Evolutionary conservation across 495 filamentous ascomycete genomes (phyloP).

Genomic region (Neurospora sp.): DNA sequence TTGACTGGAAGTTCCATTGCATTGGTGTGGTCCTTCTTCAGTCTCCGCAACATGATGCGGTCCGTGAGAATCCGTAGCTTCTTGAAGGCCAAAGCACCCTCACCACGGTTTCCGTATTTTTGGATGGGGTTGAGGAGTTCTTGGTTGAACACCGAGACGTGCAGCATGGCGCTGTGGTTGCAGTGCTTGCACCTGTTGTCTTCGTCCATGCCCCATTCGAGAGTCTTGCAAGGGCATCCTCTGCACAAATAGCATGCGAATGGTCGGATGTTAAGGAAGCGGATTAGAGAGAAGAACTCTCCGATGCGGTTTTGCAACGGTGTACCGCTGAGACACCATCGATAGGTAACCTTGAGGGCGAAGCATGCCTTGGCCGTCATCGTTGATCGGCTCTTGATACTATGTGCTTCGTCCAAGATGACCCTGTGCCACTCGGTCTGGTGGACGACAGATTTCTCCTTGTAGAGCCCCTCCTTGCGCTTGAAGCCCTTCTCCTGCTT

Average conservation of each 20-base stretch:
- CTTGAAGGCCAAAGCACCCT: slow-evolving; percentile 54
- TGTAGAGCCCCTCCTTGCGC: slow-evolving; percentile 57
- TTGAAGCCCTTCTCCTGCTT: slow-evolving; percentile 88
- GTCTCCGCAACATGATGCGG: slow-evolving; percentile 85
- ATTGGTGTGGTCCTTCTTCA: slow-evolving; percentile 84
- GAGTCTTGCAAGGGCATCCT: slow-evolving; percentile 61
- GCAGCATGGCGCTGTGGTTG: slow-evolving; percentile 58
- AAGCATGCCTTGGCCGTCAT: slow-evolving; percentile 91
- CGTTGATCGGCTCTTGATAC: slow-evolving; percentile 84
- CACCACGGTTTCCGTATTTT: slow-evolving; percentile 38
- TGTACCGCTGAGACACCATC: slow-evolving; percentile 92
- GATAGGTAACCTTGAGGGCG: slow-evolving; percentile 73
- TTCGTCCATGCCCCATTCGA: slow-evolving; percentile 74
- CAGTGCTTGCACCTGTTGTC: slow-evolving; percentile 60
- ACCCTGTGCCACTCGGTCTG: slow-evolving; percentile 79
- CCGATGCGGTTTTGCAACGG: slow-evolving; percentile 95
- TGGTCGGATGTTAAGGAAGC: slow-evolving; percentile 77
- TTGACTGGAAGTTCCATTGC: slow-evolving; percentile 94
- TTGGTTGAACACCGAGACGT: slow-evolving; percentile 93
- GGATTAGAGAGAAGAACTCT: slow-evolving; percentile 89
- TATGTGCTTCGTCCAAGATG: slow-evolving; percentile 93
- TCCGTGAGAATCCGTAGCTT: slow-evolving; percentile 82
- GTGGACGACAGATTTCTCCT: slow-evolving; percentile 80
- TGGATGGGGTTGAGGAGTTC: slow-evolving; percentile 80
- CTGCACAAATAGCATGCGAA: slow-evolving; percentile 93